A percentile compares a stretch with the other conserved stretches of the same genome.
These are phyloP conservation scores for Ganoderma sinense DNA, from an alignment of 1,284 basidiomycete species.

Conservation along the genomic window DNA sequence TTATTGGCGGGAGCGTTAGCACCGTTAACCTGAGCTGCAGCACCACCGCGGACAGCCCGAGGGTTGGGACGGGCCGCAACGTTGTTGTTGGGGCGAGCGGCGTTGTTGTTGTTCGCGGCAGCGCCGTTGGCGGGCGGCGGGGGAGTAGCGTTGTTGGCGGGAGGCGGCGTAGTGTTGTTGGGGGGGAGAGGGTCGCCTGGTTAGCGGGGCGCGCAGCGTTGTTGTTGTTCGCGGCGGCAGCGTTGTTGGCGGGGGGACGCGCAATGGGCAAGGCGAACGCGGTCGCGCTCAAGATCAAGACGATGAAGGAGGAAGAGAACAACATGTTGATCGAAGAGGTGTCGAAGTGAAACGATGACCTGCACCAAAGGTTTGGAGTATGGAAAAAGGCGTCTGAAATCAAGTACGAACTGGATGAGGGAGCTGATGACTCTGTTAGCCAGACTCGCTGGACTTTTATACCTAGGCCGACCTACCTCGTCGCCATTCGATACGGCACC, in stretches of 20 bases:
- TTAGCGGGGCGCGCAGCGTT: neutral
- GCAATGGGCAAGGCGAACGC: constrained; percentile 5
- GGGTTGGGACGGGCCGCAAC: neutral
- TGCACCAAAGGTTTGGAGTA: neutral
- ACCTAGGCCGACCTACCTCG: neutral
- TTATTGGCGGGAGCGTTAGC: neutral
- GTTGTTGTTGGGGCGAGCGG: neutral
- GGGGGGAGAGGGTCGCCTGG: neutral
- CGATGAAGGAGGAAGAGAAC: constrained; percentile 4
- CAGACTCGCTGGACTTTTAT: neutral
- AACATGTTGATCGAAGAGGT: neutral
- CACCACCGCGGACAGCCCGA: neutral
- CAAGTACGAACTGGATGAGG: neutral
- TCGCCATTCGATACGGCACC: neutral
- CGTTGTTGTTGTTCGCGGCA: neutral
- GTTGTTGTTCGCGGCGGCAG: neutral
- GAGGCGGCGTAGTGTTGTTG: neutral
- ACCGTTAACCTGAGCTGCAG: too few relatives aligned
- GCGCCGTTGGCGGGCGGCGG: neutral
- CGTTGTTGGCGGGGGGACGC: neutral
- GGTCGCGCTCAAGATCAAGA: constrained; percentile 11
- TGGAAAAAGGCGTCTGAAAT: neutral
- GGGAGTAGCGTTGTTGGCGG: neutral
- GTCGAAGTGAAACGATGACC: neutral
- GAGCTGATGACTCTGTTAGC: neutral